These are phyloP conservation scores for Fusarium drepaniforme DNA, from an alignment of 2,329 filamentous ascomycete species.

Conservation along the genomic window DNA sequence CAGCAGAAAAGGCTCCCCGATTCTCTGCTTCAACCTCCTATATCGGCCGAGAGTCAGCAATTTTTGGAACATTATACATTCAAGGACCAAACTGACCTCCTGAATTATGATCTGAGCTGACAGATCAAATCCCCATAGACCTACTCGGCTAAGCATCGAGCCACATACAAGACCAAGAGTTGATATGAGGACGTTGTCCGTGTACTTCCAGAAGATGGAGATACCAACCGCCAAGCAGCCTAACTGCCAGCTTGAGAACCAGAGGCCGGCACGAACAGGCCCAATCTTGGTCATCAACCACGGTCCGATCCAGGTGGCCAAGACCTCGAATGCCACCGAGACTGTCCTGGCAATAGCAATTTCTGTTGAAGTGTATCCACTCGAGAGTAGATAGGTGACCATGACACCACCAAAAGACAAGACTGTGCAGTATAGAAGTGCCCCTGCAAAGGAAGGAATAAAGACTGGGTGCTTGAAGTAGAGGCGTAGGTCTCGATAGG, in stretches of 20 bases:
- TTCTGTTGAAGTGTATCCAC: constrained; percentile 63
- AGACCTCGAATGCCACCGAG: constrained; percentile 68
- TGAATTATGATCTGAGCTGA: constrained; percentile 72
- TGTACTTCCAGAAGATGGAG: constrained; percentile 54
- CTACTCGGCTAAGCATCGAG: constrained; percentile 68
- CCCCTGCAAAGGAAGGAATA: constrained; percentile 69
- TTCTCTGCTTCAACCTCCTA: constrained; percentile 66
- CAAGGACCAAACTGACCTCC: constrained; percentile 57
- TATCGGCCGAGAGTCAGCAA: constrained; percentile 6
- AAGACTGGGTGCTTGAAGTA: constrained; percentile 69
- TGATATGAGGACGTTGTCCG: constrained; percentile 48
- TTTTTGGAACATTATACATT: background rate
- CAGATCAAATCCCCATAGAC: constrained; percentile 72
- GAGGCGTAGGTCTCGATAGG: constrained; percentile 39
- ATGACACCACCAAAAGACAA: constrained; percentile 72
- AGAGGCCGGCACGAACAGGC: constrained; percentile 74
- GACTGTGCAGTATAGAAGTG: constrained; percentile 73
- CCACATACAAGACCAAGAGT: constrained; percentile 63
- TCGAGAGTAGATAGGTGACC: constrained; percentile 71
- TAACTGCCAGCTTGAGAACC: constrained; percentile 79
- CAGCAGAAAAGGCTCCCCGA: constrained; percentile 76
- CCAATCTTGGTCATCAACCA: constrained; percentile 67
- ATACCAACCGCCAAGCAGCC: constrained; percentile 62
- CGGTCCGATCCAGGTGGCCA: constrained; percentile 71
- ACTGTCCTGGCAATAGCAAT: constrained; percentile 66